A percentile compares a stretch with the other conserved stretches of the same genome.
Evolutionary conservation across 208 protist species (phyloP).

Genomic region (Crithidia mellificae): DNA sequence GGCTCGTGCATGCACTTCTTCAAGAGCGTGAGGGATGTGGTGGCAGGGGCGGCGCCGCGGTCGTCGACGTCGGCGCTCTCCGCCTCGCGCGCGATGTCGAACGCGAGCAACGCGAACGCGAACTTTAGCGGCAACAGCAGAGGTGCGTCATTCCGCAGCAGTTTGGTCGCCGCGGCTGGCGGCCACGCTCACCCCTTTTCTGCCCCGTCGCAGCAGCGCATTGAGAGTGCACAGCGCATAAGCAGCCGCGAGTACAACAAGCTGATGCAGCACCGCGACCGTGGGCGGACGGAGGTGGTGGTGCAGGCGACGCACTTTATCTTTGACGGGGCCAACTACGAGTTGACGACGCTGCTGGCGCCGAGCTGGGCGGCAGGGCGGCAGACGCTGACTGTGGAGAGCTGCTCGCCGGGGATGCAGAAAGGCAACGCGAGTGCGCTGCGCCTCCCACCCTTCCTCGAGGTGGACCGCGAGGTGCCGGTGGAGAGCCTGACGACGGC

Average conservation of each 20-base stretch:
- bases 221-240: constrained; percentile 66
- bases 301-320: constrained; percentile 62
- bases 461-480: constrained; percentile 73
- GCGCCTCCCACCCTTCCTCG: constrained; percentile 56
- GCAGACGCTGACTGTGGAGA: constrained; percentile 64
- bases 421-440: constrained; percentile 15
- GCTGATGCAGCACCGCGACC: constrained; percentile 64
- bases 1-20: constrained; percentile 74
- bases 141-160: constrained; percentile 25
- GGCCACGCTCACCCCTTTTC: neutral
- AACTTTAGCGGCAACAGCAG: constrained; percentile 2
- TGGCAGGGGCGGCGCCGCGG: neutral
- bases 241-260: constrained; percentile 72
- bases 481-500: constrained; percentile 56
- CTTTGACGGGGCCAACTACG: constrained; percentile 54
- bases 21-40: constrained; percentile 40
- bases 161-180: no score
- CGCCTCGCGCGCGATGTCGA: constrained; percentile 10
- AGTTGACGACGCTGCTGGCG: constrained; percentile 60
- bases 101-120: constrained; percentile 5
- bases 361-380: constrained; percentile 67
- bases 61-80: neutral
- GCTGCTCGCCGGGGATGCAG: neutral
- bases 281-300: constrained; percentile 47
- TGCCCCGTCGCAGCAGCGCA: constrained; percentile 31